Base-by-base conservation (phyloP, 352 stramenopile species). In the Pythium monospermum region DNA sequence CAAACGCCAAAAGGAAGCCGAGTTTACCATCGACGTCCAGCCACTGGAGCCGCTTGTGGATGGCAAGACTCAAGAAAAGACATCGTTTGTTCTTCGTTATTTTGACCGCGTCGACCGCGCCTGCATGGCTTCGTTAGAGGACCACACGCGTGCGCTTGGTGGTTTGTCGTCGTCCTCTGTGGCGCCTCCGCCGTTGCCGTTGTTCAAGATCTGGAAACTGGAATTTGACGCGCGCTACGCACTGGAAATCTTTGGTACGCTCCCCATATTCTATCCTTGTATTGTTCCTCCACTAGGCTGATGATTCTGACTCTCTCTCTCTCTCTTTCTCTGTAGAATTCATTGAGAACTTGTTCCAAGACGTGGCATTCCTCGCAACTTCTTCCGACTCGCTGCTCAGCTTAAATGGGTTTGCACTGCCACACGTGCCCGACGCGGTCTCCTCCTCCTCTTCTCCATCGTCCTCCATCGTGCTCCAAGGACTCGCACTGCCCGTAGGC, bases 161-260 rank as follows among this genome's bases (percentile, higher is more conserved):
- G 36, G 26, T 1, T 4, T 35, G 30, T 44, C 37, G 6, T 21
- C 39, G 22, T 19, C 21, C 2, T 28, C 25, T 21, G 41, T 38
- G 31, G 40, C n/a, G 39, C 23, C 19, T 7, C 3, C 36, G 38
- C 19, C 33, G 25, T 25, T 37, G 21, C 21, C 42, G 11, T 32
- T 44, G 11, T 35, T 62, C 46, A 68, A 75, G 38, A 52, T 94
- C 1, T 94, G 83, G 83, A 68, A 71, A 57, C 55, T 91, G 26
- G 83, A 94, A 53, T 84, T 91, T 38, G 83, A 94, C 37, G 72
- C 74, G 15, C 79, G 83, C 35, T 89, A 88, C 40, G 66, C 66
- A 22, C 28, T 71, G 26, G 49, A 58, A 25, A 61, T 87, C 16
- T 49, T 92, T 31, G 68, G 77, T 86, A 55, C 49, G 66, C 71